phyloP scores from a whole-genome alignment of 129 eudicot genomes.

The Chrysanthemum makinoi region DNA sequence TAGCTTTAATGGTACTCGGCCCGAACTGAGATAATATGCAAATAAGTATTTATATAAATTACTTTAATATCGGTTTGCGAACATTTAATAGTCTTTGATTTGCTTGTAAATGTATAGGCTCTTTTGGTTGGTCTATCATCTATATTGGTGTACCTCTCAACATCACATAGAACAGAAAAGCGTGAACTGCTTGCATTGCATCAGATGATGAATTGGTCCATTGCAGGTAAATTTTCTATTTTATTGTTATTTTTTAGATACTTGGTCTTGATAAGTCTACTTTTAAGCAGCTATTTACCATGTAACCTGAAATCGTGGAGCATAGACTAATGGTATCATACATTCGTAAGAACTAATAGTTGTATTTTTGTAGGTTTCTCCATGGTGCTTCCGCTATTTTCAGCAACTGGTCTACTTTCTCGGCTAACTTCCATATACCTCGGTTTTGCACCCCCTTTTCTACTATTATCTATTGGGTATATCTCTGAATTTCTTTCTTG shows the following conservation, averaged over 20 bases:
- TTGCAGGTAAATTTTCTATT: slow-evolving; percentile 60
- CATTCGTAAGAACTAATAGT: not conserved
- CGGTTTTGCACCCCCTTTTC: slow-evolving; percentile 96
- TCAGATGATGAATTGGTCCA: slow-evolving; percentile 87
- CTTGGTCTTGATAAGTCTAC: not conserved
- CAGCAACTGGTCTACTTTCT: slow-evolving; percentile 74
- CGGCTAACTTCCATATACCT: slow-evolving; percentile 84
- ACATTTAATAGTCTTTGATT: slow-evolving; percentile 10
- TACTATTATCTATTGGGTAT: slow-evolving; percentile 92
- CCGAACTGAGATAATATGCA: not conserved
- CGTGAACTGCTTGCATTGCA: slow-evolving; percentile 79
- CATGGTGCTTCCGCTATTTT: slow-evolving; percentile 81
- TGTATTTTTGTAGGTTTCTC: slow-evolving; percentile 53
- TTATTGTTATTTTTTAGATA: not conserved
- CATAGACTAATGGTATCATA: not conserved
- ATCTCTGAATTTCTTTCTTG: not conserved
- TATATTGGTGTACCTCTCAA: slow-evolving; percentile 73
- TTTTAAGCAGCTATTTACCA: not conserved
- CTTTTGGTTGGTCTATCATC: slow-evolving; percentile 78
- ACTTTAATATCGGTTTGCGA: not conserved
- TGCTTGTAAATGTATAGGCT: slow-evolving; percentile 38
- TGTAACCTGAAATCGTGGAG: not conserved
- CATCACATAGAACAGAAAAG: slow-evolving; percentile 86
- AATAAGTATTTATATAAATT: not conserved
- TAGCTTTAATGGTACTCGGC: not conserved